Base-by-base conservation (phyloP, 805 yeast genomes). In the Torulaspora franciscae region DNA sequence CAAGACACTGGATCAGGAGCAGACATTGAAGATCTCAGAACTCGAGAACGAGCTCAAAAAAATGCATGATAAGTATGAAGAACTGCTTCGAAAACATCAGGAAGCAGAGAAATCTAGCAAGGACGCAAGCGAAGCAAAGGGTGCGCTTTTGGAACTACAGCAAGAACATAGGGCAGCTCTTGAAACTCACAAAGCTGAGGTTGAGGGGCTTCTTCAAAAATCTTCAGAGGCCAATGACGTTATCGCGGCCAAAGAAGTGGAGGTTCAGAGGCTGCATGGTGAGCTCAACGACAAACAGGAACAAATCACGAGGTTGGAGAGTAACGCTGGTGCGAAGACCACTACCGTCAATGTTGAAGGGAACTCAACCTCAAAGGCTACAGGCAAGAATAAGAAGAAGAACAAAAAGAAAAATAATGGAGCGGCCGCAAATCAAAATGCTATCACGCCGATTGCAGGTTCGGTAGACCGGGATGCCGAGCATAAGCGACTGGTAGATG, bases 401-500 rank as follows among this genome's bases (percentile, higher is more conserved):
- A 30, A 32, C 13, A 40, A 32, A 27, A 46, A 43, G 41, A 48
- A 37, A 32, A 45, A 32, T 22, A 36, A 25, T 27, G 25, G 24
- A 11, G 10, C 25, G 6, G 25, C 40, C 15, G 17, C 43, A 9
- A 22, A 32, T 6, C 19, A 6, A 5, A 14, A 24, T 17, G 24
- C 45, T 14, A n/a, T 27, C 24, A 22, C 6, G 11, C 2, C 14
- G 17, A 26, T 30, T 11, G 35, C 7, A 2, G 51, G 27, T 5
- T 33, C 41, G 9, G 41, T 28, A 32, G 41, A 33, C 29, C 45
- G 32, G 28, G 45, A 48, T 11, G 27, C 19, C 22, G 41, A 32
- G 37, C 39, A 34, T 37, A 40, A 24, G 48, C 49, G 19, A 37
- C 55, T 33, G 37, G 50, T 9, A 24, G 50, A 22, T 45, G 52